Conservation (phyloP, 805 yeast genomes). For the Yarrowia bubula region DNA sequence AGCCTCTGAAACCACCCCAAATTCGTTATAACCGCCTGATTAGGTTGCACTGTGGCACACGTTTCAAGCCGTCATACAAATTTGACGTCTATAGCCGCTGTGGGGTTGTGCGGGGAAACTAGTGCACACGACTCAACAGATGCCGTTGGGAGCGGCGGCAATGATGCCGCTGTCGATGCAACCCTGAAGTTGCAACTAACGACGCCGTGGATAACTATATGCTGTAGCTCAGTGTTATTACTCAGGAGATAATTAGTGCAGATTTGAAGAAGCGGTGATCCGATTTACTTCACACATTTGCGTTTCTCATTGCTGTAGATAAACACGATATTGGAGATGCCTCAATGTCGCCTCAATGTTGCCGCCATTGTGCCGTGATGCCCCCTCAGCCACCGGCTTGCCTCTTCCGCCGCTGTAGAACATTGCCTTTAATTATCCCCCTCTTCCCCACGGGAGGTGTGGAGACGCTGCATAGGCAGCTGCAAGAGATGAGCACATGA, state of each 20-base stretch:
- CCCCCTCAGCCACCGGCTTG: too few relatives aligned
- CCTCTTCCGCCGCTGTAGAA: too few relatives aligned
- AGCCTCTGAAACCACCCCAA: background rate
- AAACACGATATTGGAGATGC: background rate
- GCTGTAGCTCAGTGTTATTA: background rate
- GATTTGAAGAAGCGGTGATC: too few relatives aligned
- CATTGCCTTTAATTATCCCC: too few relatives aligned
- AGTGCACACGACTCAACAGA: slow-evolving; percentile 19
- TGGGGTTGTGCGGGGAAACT: slow-evolving; percentile 3
- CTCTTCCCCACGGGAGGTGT: too few relatives aligned
- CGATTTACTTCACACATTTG: too few relatives aligned
- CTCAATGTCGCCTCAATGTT: background rate
- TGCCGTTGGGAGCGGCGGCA: background rate
- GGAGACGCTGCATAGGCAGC: too few relatives aligned
- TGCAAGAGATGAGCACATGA: too few relatives aligned
- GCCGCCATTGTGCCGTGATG: background rate
- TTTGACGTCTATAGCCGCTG: background rate
- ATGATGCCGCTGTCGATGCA: background rate
- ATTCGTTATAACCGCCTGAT: background rate
- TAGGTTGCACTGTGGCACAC: too few relatives aligned
- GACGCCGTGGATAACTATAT: background rate
- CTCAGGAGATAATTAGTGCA: background rate
- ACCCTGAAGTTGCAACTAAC: background rate
- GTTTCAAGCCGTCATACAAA: too few relatives aligned
- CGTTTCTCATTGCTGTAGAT: too few relatives aligned